Evolutionary conservation across 169 alveolate genomes (phyloP).

Genomic region (Cryptosporidium parvum): DNA sequence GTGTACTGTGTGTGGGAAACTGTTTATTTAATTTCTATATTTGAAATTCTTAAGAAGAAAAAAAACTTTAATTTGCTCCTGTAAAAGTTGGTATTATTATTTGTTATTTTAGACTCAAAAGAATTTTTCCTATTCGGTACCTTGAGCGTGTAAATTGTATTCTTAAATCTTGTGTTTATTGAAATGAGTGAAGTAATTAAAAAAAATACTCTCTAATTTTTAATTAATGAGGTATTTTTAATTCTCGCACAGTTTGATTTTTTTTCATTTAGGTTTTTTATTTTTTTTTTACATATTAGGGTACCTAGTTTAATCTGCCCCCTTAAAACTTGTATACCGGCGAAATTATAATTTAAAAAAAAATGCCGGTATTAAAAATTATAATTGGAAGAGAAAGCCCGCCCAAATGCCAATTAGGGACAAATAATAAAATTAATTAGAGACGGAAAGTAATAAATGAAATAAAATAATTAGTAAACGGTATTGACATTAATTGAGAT

Average conservation of each 20-base stretch:
- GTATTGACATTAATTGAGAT: neutral
- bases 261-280: no score
- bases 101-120: no score
- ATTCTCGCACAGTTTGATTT: neutral
- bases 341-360: neutral
- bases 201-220: neutral
- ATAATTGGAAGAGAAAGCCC: neutral
- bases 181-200: neutral
- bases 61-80: neutral
- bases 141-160: neutral
- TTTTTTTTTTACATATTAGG: no score
- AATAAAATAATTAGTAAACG: neutral
- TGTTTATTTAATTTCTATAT: no score
- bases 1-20: neutral
- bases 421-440: conserved; percentile 7
- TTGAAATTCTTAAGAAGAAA: neutral
- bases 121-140: no score
- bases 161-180: no score
- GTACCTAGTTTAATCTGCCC: neutral
- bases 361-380: neutral
- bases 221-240: no score
- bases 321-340: neutral
- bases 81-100: no score
- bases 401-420: conserved; percentile 15
- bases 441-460: neutral